phyloP scores from a whole-genome alignment of 164 flowering plant species.

The Magnolia officinalis region DNA sequence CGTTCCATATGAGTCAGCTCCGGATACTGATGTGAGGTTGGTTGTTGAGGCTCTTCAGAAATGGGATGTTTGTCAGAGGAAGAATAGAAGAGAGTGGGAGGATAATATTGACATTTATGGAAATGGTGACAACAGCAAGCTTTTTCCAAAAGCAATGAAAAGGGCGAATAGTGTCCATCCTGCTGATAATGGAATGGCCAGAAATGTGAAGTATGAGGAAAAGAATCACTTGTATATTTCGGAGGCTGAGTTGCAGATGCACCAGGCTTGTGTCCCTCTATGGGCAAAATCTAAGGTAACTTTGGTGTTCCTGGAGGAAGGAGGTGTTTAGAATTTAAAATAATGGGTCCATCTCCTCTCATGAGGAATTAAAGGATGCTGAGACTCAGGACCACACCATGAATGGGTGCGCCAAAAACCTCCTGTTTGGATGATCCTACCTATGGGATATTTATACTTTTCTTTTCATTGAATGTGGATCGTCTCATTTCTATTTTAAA shows the following conservation, averaged over 20 bases:
- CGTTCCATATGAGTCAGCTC: slow-evolving; percentile 29
- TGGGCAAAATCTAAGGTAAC: slow-evolving; percentile 75
- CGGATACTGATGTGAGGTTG: slow-evolving; percentile 46
- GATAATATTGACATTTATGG: slow-evolving; percentile 65
- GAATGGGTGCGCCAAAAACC: too few species aligned
- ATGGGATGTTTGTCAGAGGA: slow-evolving; percentile 76
- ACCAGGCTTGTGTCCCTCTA: slow-evolving; percentile 40
- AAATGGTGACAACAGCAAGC: slow-evolving; percentile 34
- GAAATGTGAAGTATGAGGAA: slow-evolving; percentile 43
- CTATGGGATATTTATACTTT: too few species aligned
- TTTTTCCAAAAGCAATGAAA: slow-evolving; percentile 38
- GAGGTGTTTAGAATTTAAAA: neutral
- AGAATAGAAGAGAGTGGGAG: slow-evolving; percentile 46
- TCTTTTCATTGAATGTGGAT: too few species aligned
- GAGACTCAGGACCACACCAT: too few species aligned
- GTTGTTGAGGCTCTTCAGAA: slow-evolving; percentile 68
- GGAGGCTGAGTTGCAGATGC: slow-evolving; percentile 74
- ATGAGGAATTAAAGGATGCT: too few species aligned
- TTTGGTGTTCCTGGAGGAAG: neutral
- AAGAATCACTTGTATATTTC: slow-evolving; percentile 59
- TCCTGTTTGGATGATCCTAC: too few species aligned
- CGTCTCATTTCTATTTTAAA: too few species aligned
- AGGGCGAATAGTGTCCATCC: slow-evolving; percentile 21
- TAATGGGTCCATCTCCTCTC: too few species aligned
- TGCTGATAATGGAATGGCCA: slow-evolving; percentile 12